phyloP scores from a whole-genome alignment of 139 green algal species.

The Chlorella vulgaris region DNA sequence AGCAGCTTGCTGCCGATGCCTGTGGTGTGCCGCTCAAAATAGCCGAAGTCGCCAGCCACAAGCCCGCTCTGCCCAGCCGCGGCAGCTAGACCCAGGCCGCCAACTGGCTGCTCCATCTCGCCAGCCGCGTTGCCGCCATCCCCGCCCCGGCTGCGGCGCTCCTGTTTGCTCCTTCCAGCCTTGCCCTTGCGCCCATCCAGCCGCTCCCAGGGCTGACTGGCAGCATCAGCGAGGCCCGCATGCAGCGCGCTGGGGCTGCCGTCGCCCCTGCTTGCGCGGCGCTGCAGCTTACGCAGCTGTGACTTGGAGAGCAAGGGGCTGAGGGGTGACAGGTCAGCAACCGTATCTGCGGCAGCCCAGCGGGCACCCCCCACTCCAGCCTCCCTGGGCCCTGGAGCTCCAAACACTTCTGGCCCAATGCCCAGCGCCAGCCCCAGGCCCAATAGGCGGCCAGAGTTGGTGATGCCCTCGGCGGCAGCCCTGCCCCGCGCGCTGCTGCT shows the following conservation, averaged over 20 bases:
- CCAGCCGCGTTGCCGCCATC: background rate
- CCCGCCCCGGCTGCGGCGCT: slow-evolving; percentile 10
- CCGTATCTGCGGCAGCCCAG: background rate
- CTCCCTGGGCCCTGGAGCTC: background rate
- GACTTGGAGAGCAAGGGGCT: slow-evolving; percentile 23
- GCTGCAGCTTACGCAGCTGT: slow-evolving; percentile 25
- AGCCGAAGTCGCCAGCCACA: slow-evolving; percentile 51
- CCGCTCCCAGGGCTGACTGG: background rate
- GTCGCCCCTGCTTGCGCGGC: slow-evolving; percentile 8
- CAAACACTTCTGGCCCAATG: slow-evolving; percentile 40
- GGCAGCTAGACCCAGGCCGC: background rate
- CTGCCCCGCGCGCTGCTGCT: slow-evolving; percentile 8
- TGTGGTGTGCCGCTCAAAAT: slow-evolving; percentile 77
- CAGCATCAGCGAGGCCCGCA: background rate
- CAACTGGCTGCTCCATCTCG: background rate
- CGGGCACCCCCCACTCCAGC: background rate
- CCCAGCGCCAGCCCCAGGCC: slow-evolving; percentile 41
- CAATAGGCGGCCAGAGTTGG: slow-evolving; percentile 38
- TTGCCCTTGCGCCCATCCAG: slow-evolving; percentile 10
- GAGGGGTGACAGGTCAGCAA: slow-evolving; percentile 26
- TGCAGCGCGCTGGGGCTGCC: background rate
- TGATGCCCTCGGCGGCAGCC: slow-evolving; percentile 38
- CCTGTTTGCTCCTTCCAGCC: slow-evolving; percentile 15
- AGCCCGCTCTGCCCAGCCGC: background rate
- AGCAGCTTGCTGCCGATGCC: slow-evolving; percentile 75